These are phyloP conservation scores for Candida ascalaphidarum DNA, from an alignment of 805 yeast genomes.

Conservation along the genomic window DNA sequence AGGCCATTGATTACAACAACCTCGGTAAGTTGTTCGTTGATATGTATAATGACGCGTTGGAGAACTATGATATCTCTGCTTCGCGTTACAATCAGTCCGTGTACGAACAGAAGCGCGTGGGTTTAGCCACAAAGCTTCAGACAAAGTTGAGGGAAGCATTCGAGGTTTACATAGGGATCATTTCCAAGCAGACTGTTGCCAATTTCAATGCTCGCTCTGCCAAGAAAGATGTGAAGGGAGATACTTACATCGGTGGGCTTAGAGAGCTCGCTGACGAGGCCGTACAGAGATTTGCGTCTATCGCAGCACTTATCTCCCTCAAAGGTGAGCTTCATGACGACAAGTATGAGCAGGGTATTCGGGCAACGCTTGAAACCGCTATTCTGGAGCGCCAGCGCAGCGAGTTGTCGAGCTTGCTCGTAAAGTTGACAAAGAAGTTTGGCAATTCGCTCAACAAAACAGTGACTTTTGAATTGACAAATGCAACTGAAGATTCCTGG, in stretches of 20 bases:
- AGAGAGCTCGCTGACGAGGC: constrained; percentile 1
- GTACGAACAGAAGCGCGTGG: constrained; percentile 51
- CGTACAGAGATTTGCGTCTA: constrained; percentile 6
- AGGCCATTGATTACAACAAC: constrained; percentile 32
- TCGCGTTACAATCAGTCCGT: constrained; percentile 64
- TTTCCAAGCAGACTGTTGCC: no score
- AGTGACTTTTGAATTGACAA: constrained; percentile 37
- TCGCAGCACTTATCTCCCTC: constrained; percentile 15
- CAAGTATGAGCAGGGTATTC: constrained; percentile 7
- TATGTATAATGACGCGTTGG: constrained; percentile 40
- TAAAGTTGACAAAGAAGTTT: constrained; percentile 39
- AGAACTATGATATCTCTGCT: constrained; percentile 60
- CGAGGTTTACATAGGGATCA: constrained; percentile 13
- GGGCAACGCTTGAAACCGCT: constrained; percentile 13
- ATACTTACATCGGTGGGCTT: constrained; percentile 1
- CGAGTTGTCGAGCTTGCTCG: constrained; percentile 24
- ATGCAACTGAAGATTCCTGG: constrained; percentile 36
- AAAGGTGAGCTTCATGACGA: constrained; percentile 19
- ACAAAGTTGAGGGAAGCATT: constrained; percentile 32
- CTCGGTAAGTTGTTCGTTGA: constrained; percentile 36
- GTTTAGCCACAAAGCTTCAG: constrained; percentile 42
- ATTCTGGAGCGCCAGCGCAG: constrained; percentile 23
- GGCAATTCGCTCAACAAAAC: constrained; percentile 40
- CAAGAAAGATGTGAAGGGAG: background rate
- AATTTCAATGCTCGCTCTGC: constrained; percentile 6